Evolutionary conservation across 2,329 filamentous ascomycete genomes (phyloP).

Genomic region (Drechmeria coniospora): DNA sequence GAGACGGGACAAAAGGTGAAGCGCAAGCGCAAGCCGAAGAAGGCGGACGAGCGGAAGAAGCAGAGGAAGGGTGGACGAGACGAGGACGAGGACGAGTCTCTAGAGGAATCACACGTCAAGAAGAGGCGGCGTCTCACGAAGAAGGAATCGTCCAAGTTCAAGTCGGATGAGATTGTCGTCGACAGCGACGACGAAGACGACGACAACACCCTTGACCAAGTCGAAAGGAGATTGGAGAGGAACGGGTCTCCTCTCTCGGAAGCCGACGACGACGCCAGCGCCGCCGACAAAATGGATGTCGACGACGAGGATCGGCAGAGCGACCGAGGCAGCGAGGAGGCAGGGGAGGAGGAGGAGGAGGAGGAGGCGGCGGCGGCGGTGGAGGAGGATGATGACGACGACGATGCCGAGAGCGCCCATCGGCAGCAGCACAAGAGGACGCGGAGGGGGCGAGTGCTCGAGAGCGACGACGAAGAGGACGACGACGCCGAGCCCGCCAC

Average conservation of each 20-base stretch:
- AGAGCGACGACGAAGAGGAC: conserved; percentile 37
- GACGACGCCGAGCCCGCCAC: conserved; percentile 11
- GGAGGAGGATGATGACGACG: conserved; percentile 38
- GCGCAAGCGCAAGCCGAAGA: conserved; percentile 51
- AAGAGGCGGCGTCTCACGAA: conserved; percentile 46
- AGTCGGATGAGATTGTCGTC: conserved; percentile 71
- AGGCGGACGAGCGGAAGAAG: conserved; percentile 34
- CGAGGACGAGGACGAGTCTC: conserved; percentile 24
- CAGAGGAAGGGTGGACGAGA: conserved; percentile 30
- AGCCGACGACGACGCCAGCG: conserved; percentile 18
- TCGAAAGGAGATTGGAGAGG: conserved; percentile 25
- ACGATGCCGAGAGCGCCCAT: conserved; percentile 17
- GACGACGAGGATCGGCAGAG: conserved; percentile 24
- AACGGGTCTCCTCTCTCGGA: conserved; percentile 21
- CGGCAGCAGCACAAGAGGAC: conserved; percentile 29
- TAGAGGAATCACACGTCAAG: conserved; percentile 33
- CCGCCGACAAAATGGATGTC: conserved; percentile 35
- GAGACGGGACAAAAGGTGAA: conserved; percentile 73
- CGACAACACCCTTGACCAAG: conserved; percentile 27
- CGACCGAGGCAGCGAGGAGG: conserved; percentile 23
- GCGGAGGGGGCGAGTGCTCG: conserved; percentile 35
- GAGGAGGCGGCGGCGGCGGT: too few species aligned
- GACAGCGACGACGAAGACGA: conserved; percentile 52
- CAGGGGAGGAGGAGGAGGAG: conserved; percentile 27
- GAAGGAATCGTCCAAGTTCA: conserved; percentile 49